These are phyloP conservation scores for Aspergillus heteromorphus DNA, from an alignment of 495 filamentous ascomycete genomes.

Conservation along the genomic window DNA sequence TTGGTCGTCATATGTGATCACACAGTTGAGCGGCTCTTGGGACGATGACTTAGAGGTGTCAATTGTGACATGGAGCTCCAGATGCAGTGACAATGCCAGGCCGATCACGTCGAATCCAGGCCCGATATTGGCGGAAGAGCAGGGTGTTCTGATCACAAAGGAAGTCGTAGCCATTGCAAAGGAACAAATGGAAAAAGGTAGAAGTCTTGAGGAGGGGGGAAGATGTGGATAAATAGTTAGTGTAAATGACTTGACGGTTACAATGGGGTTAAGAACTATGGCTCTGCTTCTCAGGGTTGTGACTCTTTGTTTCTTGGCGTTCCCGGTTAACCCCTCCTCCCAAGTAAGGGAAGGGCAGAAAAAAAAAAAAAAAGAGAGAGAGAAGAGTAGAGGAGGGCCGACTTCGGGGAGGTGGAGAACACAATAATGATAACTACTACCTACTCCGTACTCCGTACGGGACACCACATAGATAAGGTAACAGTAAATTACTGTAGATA, in stretches of 20 bases:
- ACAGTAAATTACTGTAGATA: too few species aligned
- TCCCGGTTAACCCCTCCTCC: neutral
- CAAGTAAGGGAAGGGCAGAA: too few species aligned
- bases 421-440: too few species aligned
- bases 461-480: conserved; percentile 7
- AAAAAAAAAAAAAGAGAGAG: conserved; percentile 16
- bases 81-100: conserved; percentile 82
- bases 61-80: conserved; percentile 75
- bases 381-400: conserved; percentile 16
- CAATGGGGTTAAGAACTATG: neutral
- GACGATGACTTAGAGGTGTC: conserved; percentile 50
- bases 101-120: conserved; percentile 98
- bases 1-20: conserved; percentile 81
- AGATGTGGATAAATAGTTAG: too few species aligned
- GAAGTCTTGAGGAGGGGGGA: neutral
- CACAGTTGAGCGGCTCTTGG: conserved; percentile 72
- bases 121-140: conserved; percentile 92
- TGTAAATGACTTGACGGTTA: too few species aligned
- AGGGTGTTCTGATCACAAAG: conserved; percentile 64
- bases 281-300: conserved; percentile 21
- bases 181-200: neutral
- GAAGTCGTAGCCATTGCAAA: conserved; percentile 36
- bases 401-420: conserved; percentile 22
- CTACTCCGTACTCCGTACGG: too few species aligned
- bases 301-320: conserved; percentile 25